phyloP scores from a whole-genome alignment of 1,284 basidiomycete species.

The Papiliotrema laurentii region DNA sequence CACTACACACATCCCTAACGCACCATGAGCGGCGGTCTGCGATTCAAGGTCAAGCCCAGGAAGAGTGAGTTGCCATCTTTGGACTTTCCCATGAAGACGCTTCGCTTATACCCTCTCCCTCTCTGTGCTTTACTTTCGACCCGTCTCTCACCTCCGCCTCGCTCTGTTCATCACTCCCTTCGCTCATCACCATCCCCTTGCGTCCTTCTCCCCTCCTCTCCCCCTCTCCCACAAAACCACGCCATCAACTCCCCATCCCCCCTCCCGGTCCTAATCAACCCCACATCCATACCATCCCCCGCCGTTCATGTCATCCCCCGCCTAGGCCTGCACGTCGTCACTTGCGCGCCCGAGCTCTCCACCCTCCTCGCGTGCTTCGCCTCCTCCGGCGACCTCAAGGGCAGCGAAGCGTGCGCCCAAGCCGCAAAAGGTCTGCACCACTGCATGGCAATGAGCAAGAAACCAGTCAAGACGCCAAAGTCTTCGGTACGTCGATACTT shows the following conservation, averaged over 20 bases:
- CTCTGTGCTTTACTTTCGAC: neutral
- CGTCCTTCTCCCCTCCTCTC: neutral
- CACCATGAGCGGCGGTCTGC: slow-evolving; percentile 9
- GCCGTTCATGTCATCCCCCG: neutral
- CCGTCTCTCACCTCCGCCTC: neutral
- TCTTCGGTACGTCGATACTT: slow-evolving; percentile 9
- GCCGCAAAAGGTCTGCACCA: slow-evolving; percentile 65
- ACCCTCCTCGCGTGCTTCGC: slow-evolving; percentile 90
- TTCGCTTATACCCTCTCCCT: neutral
- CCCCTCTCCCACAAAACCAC: neutral
- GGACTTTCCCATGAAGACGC: neutral
- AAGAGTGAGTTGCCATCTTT: slow-evolving; percentile 13
- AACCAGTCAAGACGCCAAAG: neutral
- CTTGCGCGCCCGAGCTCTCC: slow-evolving; percentile 71
- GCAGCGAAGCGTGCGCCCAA: slow-evolving; percentile 59
- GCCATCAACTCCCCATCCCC: neutral
- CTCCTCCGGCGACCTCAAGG: slow-evolving; percentile 66
- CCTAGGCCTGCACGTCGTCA: slow-evolving; percentile 54
- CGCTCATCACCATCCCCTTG: neutral
- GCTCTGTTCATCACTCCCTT: neutral
- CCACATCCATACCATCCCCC: neutral
- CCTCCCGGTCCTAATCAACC: neutral
- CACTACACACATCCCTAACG: neutral
- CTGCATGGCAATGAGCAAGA: slow-evolving; percentile 61
- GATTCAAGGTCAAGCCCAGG: slow-evolving; percentile 22